phyloP scores from a whole-genome alignment of 1,284 basidiomycete genomes.

The Ganoderma lingzhi region DNA sequence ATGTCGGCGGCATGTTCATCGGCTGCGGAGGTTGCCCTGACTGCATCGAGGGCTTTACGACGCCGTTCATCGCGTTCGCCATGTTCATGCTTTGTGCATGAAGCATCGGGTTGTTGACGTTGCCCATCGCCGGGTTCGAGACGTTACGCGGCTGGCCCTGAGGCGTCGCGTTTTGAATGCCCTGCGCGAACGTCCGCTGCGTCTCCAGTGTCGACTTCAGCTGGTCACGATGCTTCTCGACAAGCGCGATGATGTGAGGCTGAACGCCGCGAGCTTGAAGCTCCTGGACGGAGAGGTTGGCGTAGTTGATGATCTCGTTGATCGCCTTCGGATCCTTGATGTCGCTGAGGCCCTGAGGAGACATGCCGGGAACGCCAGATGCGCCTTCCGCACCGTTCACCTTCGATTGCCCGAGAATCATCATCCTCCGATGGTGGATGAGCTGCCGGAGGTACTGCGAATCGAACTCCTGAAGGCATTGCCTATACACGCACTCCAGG shows the following conservation, averaged over 20 bases:
- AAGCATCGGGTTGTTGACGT: constrained; percentile 20
- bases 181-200: constrained; percentile 48
- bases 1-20: constrained; percentile 9
- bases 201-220: constrained; percentile 52
- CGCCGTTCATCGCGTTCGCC: constrained; percentile 2
- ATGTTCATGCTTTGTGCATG: constrained; percentile 17
- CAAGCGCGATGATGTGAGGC: constrained; percentile 58
- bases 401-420: constrained; percentile 21
- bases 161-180: constrained; percentile 23
- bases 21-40: not conserved
- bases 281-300: constrained; percentile 54
- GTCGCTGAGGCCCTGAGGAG: constrained; percentile 15
- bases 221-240: constrained; percentile 62
- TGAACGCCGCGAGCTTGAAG: constrained; percentile 60
- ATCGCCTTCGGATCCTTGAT: constrained; percentile 45
- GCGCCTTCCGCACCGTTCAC: constrained; percentile 1
- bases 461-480: constrained; percentile 67
- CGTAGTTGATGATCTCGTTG: constrained; percentile 51
- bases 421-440: constrained; percentile 23
- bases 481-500: constrained; percentile 65
- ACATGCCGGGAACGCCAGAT: constrained; percentile 3
- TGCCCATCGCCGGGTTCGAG: constrained; percentile 19
- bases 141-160: constrained; percentile 21
- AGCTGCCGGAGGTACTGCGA: constrained; percentile 51
- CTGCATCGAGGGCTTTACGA: constrained; percentile 7